phyloP scores from a whole-genome alignment of 345 rosid genomes.

The Euphorbia lathyris region DNA sequence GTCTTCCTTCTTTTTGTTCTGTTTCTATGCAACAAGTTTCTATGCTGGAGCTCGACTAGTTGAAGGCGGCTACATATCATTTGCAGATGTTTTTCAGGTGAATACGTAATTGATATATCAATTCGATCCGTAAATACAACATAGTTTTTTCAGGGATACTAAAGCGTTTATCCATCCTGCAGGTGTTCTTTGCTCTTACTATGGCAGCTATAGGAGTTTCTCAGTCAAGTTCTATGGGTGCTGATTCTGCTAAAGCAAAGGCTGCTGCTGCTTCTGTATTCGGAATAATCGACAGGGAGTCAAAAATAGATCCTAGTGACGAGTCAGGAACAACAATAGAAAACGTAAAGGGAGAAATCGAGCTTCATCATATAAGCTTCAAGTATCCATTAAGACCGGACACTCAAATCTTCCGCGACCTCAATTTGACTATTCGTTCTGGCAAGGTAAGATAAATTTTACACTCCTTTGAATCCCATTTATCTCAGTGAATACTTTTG shows the following conservation, averaged over 20 bases:
- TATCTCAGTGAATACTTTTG: neutral
- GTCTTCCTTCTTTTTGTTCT: constrained; percentile 29
- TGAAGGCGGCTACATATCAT: constrained; percentile 25
- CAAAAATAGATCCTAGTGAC: constrained; percentile 35
- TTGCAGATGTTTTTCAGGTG: constrained; percentile 35
- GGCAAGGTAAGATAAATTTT: constrained; percentile 33
- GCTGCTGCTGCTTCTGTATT: constrained; percentile 42
- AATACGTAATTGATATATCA: neutral
- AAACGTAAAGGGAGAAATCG: constrained; percentile 37
- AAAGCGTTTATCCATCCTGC: neutral
- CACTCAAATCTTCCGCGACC: constrained; percentile 38
- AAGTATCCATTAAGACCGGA: constrained; percentile 40
- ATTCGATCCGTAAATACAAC: neutral
- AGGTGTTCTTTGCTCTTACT: constrained; percentile 43
- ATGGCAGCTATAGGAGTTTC: constrained; percentile 32
- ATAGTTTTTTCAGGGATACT: neutral
- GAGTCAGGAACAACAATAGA: constrained; percentile 31
- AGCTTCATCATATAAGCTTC: constrained; percentile 32
- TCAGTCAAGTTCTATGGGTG: constrained; percentile 31
- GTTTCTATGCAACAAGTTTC: constrained; percentile 31
- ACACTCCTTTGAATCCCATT: neutral
- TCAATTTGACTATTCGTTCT: constrained; percentile 33
- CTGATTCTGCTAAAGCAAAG: constrained; percentile 37
- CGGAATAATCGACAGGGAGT: constrained; percentile 33
- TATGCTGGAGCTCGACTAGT: constrained; percentile 39